Conservation (phyloP, 495 filamentous ascomycete genomes). For the Ascobolus immersus region DNA sequence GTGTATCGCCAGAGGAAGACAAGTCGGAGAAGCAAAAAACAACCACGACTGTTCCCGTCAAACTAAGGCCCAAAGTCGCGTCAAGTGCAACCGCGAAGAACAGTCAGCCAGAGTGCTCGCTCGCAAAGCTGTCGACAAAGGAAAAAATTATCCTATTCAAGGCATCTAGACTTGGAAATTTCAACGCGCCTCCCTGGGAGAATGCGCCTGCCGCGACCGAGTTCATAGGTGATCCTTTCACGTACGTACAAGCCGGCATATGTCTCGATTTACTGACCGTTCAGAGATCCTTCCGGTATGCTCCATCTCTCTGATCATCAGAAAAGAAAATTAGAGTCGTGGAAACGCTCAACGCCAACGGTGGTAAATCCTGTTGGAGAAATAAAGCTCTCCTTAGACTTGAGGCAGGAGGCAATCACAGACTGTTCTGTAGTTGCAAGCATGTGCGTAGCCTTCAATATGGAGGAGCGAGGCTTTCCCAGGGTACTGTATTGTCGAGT, state of each 20-base stretch:
- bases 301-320: conserved; percentile 48
- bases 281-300: conserved; percentile 39
- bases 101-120: conserved; percentile 11
- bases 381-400: conserved; percentile 35
- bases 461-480: conserved; percentile 32
- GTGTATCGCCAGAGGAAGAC: no score
- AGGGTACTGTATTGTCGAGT: conserved; percentile 23
- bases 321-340: conserved; percentile 43
- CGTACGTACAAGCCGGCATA: conserved; percentile 22
- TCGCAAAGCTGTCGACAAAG: conserved; percentile 34
- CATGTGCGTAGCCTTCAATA: conserved; percentile 56
- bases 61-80: conserved; percentile 17
- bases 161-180: conserved; percentile 53
- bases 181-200: conserved; percentile 61
- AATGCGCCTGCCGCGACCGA: conserved; percentile 26
- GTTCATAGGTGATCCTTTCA: conserved; percentile 28
- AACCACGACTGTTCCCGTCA: conserved; percentile 9
- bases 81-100: not conserved
- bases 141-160: conserved; percentile 60
- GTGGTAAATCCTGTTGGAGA: conserved; percentile 7
- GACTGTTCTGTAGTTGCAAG: conserved; percentile 96
- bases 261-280: conserved; percentile 6
- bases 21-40: conserved; percentile 9
- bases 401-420: conserved; percentile 80
- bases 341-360: conserved; percentile 37